Evolutionary conservation across 2,329 filamentous ascomycete genomes (phyloP).

Genomic region (Ophiosphaerella herpotricha): DNA sequence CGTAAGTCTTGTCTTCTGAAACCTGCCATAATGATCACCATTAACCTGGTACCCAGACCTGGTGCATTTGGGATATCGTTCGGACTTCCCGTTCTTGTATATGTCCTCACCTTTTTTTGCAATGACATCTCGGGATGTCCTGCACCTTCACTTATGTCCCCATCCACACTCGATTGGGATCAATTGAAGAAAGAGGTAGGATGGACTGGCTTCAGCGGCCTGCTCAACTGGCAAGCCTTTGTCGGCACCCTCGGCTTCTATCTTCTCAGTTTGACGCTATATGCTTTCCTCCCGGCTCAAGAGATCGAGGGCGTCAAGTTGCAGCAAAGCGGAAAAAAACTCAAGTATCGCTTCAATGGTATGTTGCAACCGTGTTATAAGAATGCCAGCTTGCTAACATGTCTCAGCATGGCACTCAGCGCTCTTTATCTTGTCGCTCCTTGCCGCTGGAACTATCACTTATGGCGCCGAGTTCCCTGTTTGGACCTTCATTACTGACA

Average conservation of each 20-base stretch:
- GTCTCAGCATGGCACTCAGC: constrained; percentile 73
- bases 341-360: constrained; percentile 78
- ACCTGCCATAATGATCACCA: background rate
- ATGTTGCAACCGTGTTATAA: constrained; percentile 19
- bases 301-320: constrained; percentile 73
- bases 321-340: constrained; percentile 67
- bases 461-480: constrained; percentile 82
- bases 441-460: constrained; percentile 73
- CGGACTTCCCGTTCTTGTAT: constrained; percentile 77
- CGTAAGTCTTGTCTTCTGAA: constrained; percentile 33
- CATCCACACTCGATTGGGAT: constrained; percentile 70
- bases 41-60: constrained; percentile 56
- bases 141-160: constrained; percentile 76
- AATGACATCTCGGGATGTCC: constrained; percentile 94
- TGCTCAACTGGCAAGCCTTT: constrained; percentile 72
- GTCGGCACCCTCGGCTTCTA: constrained; percentile 79
- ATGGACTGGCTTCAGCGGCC: constrained; percentile 76
- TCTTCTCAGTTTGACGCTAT: constrained; percentile 72
- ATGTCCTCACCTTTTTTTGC: constrained; percentile 81
- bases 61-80: constrained; percentile 80
- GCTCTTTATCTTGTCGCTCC: constrained; percentile 70
- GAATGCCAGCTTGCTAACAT: constrained; percentile 16
- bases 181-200: constrained; percentile 79
- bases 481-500: constrained; percentile 92
- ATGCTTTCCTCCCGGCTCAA: constrained; percentile 75